Base-by-base conservation (phyloP, 2,329 filamentous ascomycete genomes). In the Fonsecaea monophora region DNA sequence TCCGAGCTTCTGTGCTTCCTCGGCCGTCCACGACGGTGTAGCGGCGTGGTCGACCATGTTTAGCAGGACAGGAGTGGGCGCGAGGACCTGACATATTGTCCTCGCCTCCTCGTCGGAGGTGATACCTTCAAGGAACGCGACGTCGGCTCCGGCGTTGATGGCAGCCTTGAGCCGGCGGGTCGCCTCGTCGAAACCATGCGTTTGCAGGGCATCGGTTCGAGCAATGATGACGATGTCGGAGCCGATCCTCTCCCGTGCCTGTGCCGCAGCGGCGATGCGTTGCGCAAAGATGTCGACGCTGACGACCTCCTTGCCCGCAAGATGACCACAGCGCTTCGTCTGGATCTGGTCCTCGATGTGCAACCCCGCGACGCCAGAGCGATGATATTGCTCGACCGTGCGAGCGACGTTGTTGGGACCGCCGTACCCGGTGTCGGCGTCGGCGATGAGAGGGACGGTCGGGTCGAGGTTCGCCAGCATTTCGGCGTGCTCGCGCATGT, bases 391-490 rank as follows among this genome's bases (percentile, higher is more conserved):
- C 21, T 79, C 76, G 3, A 83, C 81, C 3, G 83, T 84, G n/a
- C 82, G 79, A 13, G 81, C 79, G 35, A 84, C 77, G 76, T 79
- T 80, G 42, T 79, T 76, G n/a, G 79, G 78, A 0, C 84, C 83
- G 53, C 84, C 83, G 71, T 85, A 86, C 34, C 84, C 84, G 25
- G 79, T 77, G 72, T 86, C 84, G 69, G 82, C 82, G 64, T 86
- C 84, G 30, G 83, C 83, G 65, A 86, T 85, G 2, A 86, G 75
- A 8, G 84, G 83, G 1, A 77, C 79, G 42, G 77, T 76, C 0
- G 82, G 81, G 35, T 82, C 79, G 2, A 86, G 78, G 59, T 81
- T 82, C 7, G 83, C 82, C 58, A 86, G 81, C 82, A 84, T 86
- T 66, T 82, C 82, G 3, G 83, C 84, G 57, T 85, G 82, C 60